Conservation (phyloP, 345 rosid genomes). For the Capsella bursapastoris region DNA sequence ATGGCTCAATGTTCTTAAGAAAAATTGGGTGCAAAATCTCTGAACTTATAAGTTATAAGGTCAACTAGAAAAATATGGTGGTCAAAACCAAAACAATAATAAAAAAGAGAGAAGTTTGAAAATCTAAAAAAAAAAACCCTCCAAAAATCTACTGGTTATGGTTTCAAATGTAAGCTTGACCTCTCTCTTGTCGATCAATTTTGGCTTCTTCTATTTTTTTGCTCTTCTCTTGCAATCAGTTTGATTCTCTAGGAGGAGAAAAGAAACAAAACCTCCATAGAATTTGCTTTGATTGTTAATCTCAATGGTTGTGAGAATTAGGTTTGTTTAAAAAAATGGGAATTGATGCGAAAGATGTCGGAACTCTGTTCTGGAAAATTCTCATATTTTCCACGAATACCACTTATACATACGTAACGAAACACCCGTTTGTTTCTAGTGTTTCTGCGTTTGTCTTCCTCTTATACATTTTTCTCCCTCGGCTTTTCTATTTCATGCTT, state of each 20-base stretch:
- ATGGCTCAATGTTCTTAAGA: not conserved
- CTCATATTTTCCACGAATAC: slow-evolving; percentile 45
- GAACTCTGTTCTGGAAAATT: slow-evolving; percentile 46
- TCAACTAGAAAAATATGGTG: not conserved
- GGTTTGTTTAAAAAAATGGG: slow-evolving; percentile 36
- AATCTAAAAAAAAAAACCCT: not conserved
- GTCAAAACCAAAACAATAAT: not conserved
- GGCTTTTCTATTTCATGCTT: slow-evolving; percentile 54
- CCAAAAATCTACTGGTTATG: not conserved
- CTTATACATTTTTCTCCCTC: slow-evolving; percentile 57
- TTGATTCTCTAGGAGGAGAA: not conserved
- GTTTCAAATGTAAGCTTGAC: slow-evolving; percentile 24
- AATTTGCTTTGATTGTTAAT: not conserved
- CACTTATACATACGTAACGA: slow-evolving; percentile 40
- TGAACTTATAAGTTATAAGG: not conserved
- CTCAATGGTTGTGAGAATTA: slow-evolving; percentile 1
- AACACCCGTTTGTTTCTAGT: slow-evolving; percentile 53
- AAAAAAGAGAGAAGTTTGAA: not conserved
- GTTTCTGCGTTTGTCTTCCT: slow-evolving; percentile 43
- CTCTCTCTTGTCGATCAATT: slow-evolving; percentile 16
- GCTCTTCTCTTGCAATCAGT: not conserved
- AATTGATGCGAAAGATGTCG: slow-evolving; percentile 53
- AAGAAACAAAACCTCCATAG: slow-evolving; percentile 15
- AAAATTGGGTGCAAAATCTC: not conserved
- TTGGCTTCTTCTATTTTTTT: not conserved